Evolutionary conservation across 805 yeast genomes (phyloP), one percentile per base, ranked within the genome.

Genomic region (Candida ipomoeae): DNA sequence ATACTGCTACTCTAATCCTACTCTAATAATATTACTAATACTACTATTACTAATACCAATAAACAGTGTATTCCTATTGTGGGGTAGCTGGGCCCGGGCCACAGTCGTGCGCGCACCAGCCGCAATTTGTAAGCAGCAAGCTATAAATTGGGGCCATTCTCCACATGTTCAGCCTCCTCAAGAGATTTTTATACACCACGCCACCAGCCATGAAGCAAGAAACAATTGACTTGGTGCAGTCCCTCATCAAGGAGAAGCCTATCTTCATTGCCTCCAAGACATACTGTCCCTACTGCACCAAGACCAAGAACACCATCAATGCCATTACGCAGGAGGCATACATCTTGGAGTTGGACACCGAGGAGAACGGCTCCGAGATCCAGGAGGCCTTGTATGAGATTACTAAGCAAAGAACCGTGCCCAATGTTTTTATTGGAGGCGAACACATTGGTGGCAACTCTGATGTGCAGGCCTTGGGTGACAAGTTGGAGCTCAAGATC

Each of bases 361-460:
- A 55, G 14, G 49, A 52, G 26, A 56, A 66, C 47, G 74, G 74
- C 7, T 48, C 61, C 10, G 60, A 44, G 36, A 54, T 66, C 43
- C 74, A 69, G 52, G 57, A 55, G 26, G 72, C 64, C 0, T 64
- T 69, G 53, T 48, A 36, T 21, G 67, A 85, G 65, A 69, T 89
- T 53, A 87, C 96, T 37, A 94, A 96, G 53, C 98, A 92, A 77
- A 80, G 83, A 59, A 89, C 97, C 37, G 98, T 92, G 55, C 99
- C 99, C 55, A 90, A 87, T 67, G 80, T 92, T 60, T 92, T 86
- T 74, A 89, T 92, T 67, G 83, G 78, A 44, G 97, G 96, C 54
- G 79, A 91, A 71, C 97, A 90, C 75, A 82, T 92, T 63, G 99
- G 99, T 53, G 99, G 99, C 55, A 89, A 90, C 79, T 84, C 91